Conservation (phyloP, 2,329 filamentous ascomycete species). For the Harringtonia aguacate region DNA sequence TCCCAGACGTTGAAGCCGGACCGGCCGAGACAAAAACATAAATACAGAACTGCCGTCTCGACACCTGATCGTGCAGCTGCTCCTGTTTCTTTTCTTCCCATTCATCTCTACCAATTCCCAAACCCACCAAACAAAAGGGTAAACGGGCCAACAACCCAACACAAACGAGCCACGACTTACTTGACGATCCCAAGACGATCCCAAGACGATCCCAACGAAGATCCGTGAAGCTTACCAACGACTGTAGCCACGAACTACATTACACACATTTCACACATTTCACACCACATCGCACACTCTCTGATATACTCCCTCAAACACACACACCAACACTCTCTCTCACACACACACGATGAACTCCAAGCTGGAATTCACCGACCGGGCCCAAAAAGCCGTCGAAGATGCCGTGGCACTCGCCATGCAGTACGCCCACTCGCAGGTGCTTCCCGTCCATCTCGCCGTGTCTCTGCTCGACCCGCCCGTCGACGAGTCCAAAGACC, state of each 20-base stretch:
- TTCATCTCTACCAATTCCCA: background rate
- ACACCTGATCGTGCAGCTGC: background rate
- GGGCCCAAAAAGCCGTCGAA: slow-evolving; percentile 79
- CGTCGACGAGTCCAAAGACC: slow-evolving; percentile 68
- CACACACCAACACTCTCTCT: background rate
- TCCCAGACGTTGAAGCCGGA: background rate
- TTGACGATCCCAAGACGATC: too few relatives aligned
- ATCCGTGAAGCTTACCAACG: too few relatives aligned
- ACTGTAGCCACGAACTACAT: background rate
- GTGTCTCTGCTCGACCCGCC: slow-evolving; percentile 70
- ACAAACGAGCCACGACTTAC: too few relatives aligned
- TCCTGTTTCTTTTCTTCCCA: background rate
- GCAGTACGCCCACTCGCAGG: slow-evolving; percentile 84
- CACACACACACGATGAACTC: slow-evolving; percentile 45
- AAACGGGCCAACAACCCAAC: too few relatives aligned
- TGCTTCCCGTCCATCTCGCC: slow-evolving; percentile 82
- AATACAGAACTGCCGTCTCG: background rate
- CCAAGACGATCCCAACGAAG: too few relatives aligned
- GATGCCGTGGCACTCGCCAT: slow-evolving; percentile 82
- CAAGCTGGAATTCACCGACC: slow-evolving; percentile 86
- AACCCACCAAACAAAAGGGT: too few relatives aligned
- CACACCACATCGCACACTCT: too few relatives aligned
- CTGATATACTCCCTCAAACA: background rate
- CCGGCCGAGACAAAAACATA: too few relatives aligned
- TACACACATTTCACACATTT: background rate